phyloP scores from a whole-genome alignment of 495 filamentous ascomycete genomes.

The Aeminium ludgeri region DNA sequence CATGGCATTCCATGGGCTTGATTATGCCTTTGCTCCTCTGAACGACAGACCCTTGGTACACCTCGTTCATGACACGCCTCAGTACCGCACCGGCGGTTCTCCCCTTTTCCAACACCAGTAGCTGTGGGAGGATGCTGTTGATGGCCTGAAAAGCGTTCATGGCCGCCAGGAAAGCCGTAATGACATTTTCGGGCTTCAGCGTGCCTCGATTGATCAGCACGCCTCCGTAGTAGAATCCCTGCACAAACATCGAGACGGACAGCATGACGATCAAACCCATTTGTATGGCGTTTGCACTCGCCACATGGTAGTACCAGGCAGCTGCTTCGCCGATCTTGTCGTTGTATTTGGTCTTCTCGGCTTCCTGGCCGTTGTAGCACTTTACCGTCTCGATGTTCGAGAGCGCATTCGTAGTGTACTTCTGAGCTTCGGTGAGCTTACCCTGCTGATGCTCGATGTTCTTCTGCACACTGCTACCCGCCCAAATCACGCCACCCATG shows the following conservation, averaged over 20 bases:
- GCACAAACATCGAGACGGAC: constrained; percentile 65
- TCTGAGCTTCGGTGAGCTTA: constrained; percentile 54
- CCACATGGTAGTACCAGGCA: constrained; percentile 48
- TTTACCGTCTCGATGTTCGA: constrained; percentile 74
- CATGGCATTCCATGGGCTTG: constrained; percentile 28
- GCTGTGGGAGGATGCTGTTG: constrained; percentile 54
- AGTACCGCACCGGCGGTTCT: constrained; percentile 53
- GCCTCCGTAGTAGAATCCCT: constrained; percentile 83
- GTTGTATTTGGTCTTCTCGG: constrained; percentile 51
- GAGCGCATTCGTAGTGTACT: constrained; percentile 50
- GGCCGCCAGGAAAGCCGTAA: constrained; percentile 75
- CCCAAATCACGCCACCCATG: constrained; percentile 36
- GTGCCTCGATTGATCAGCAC: constrained; percentile 39
- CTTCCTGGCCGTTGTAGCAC: constrained; percentile 58
- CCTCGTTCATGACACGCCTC: constrained; percentile 28
- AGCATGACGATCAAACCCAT: constrained; percentile 55
- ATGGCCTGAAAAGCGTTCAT: constrained; percentile 59
- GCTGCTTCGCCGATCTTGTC: constrained; percentile 41
- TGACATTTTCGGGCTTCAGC: constrained; percentile 47
- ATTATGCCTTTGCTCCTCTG: background rate
- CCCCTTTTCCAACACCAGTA: constrained; percentile 62
- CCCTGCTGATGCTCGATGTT: constrained; percentile 52
- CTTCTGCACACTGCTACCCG: constrained; percentile 43
- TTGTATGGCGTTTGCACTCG: constrained; percentile 48
- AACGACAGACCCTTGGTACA: constrained; percentile 19